phyloP scores from a whole-genome alignment of 306 rosid genomes.

The Cotoneaster glaucophyllus region DNA sequence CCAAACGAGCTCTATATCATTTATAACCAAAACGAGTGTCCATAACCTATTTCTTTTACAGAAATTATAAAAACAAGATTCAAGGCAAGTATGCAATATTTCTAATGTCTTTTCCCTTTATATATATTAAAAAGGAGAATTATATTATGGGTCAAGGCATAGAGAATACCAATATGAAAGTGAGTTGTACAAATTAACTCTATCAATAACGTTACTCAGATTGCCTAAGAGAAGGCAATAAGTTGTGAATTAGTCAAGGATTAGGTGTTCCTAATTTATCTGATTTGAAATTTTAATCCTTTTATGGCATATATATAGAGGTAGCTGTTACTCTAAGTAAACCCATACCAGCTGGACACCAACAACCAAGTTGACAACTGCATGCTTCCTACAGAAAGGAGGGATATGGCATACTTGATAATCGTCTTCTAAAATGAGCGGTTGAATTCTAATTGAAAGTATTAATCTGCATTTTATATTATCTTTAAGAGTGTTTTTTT shows the following conservation, averaged over 20 bases:
- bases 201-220: background rate
- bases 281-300: background rate
- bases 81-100: background rate
- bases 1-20: no score
- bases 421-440: background rate
- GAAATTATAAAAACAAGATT: background rate
- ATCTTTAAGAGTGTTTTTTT: background rate
- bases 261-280: conserved; percentile 30
- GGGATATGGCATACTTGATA: background rate
- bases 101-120: background rate
- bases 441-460: background rate
- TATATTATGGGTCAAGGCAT: background rate
- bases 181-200: background rate
- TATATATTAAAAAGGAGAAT: background rate
- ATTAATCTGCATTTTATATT: background rate
- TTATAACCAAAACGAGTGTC: background rate
- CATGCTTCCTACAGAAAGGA: background rate
- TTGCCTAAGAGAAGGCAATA: background rate
- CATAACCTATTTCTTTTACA: background rate
- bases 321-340: conserved; percentile 54
- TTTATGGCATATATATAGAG: background rate
- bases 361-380: background rate
- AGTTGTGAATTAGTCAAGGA: conserved; percentile 26
- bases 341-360: conserved; percentile 40
- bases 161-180: background rate